Evolutionary conservation across 345 rosid genomes (phyloP).

Genomic region (Lepidium didymum): DNA sequence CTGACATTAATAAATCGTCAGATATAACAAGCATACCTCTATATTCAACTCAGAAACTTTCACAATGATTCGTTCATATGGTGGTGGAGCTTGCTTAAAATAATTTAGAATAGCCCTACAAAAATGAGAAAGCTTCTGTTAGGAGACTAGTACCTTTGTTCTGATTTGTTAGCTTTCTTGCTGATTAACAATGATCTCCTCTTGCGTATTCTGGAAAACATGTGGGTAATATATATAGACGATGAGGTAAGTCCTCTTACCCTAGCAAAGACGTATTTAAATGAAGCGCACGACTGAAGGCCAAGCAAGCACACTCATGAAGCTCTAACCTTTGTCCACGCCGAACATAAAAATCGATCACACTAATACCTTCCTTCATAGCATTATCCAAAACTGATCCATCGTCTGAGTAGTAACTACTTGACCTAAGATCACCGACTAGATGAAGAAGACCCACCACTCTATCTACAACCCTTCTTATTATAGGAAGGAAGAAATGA

Average conservation of each 20-base stretch:
- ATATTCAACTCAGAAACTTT: conserved; percentile 28
- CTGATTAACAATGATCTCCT: neutral
- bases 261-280: conserved; percentile 57
- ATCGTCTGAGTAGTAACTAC: conserved; percentile 25
- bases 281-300: conserved; percentile 73
- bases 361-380: conserved; percentile 35
- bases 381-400: conserved; percentile 24
- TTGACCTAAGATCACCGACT: conserved; percentile 48
- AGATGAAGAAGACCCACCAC: conserved; percentile 44
- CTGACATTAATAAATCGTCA: neutral
- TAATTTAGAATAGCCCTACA: conserved; percentile 65
- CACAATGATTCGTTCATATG: conserved; percentile 55
- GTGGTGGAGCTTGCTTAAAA: conserved; percentile 75
- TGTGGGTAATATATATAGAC: neutral
- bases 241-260: conserved; percentile 30
- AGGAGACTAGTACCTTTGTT: neutral
- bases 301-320: conserved; percentile 87
- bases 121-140: neutral
- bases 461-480: conserved; percentile 48
- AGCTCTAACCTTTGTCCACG: conserved; percentile 60
- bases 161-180: neutral
- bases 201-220: neutral
- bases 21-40: conserved; percentile 38
- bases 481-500: conserved; percentile 55
- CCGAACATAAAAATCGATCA: conserved; percentile 45